Evolutionary conservation across 2,329 filamentous ascomycete species (phyloP).

Genomic region (Diplodia seriata): DNA sequence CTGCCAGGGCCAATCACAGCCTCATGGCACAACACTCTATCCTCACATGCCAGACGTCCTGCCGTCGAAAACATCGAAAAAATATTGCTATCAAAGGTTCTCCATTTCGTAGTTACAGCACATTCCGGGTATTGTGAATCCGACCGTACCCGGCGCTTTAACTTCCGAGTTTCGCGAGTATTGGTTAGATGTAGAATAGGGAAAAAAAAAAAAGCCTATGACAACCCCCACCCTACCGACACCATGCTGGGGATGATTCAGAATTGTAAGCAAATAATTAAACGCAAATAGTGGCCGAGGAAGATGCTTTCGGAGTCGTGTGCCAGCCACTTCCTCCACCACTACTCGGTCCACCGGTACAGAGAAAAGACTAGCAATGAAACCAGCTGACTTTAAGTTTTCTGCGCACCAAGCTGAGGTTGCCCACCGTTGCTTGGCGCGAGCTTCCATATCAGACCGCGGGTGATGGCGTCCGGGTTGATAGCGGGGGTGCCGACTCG

Average conservation of each 20-base stretch:
- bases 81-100: constrained; percentile 27
- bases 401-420: constrained; percentile 26
- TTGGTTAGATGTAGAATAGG: constrained; percentile 22
- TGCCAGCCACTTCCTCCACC: constrained; percentile 32
- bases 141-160: constrained; percentile 17
- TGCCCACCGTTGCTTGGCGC: constrained; percentile 14
- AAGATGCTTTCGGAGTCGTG: constrained; percentile 27
- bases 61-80: neutral
- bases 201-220: constrained; percentile 20
- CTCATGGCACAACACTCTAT: neutral
- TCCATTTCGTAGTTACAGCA: constrained; percentile 31
- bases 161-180: constrained; percentile 26
- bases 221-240: constrained; percentile 29
- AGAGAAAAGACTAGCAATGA: constrained; percentile 16
- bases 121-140: constrained; percentile 26
- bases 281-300: constrained; percentile 30
- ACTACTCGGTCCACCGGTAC: constrained; percentile 30
- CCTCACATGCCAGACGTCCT: neutral
- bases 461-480: constrained; percentile 26
- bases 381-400: constrained; percentile 29
- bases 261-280: constrained; percentile 23
- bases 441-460: constrained; percentile 29
- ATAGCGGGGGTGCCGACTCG: constrained; percentile 25
- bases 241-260: constrained; percentile 31
- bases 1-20: neutral